Base-by-base conservation (phyloP, 495 filamentous ascomycete species). In the Lindgomyces ingoldianus region DNA sequence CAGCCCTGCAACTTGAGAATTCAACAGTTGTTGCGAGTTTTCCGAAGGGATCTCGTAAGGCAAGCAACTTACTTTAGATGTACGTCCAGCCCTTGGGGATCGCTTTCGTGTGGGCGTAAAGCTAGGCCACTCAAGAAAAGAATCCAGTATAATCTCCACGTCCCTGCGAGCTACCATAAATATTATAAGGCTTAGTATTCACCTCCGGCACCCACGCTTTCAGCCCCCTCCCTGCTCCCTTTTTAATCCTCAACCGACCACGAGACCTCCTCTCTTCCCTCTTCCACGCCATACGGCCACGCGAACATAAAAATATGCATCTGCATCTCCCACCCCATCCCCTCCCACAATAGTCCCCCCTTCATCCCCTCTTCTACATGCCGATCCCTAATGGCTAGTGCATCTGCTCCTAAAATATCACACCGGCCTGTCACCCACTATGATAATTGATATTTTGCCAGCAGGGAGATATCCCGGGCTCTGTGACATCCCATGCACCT, bases 301-400 rank as follows among this genome's bases (percentile, higher is more conserved):
- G 75, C 69, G 18, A 80, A 61, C 39, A 74, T 69, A 60, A 80
- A 80, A 59, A 73, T 76, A 71, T 80, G 78, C 76, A 81, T 78
- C 69, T 79, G 77, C 67, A 74, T 78, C 14, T 80, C 76, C 78
- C 77, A 80, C 18, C 74, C 60, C 59, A 81, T 50, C 77, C 76
- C 79, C 58, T 77, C 64, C n/a, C n/a, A n/a, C n/a, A n/a, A n/a
- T n/a, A n/a, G n/a, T n/a, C 10, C 77, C 75, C 21, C 49, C 24
- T 14, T 78, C 73, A 9, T 74, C 73, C 27, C 60, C 65, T n/a
- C 71, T 33, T 33, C 46, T 62, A 26, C 64, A 74, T 45, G 65
- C 72, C 25, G n/a, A n/a, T 79, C 67, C 19, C 72, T 48, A 52
- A 79, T 78, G 12, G 71, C 14, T 30, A 75, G 27, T 3, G 70